A percentile compares a stretch with the other conserved stretches of the same genome.
Evolutionary conservation across 2,329 filamentous ascomycete species (phyloP).

Genomic region (Paracamarosporium sp.): DNA sequence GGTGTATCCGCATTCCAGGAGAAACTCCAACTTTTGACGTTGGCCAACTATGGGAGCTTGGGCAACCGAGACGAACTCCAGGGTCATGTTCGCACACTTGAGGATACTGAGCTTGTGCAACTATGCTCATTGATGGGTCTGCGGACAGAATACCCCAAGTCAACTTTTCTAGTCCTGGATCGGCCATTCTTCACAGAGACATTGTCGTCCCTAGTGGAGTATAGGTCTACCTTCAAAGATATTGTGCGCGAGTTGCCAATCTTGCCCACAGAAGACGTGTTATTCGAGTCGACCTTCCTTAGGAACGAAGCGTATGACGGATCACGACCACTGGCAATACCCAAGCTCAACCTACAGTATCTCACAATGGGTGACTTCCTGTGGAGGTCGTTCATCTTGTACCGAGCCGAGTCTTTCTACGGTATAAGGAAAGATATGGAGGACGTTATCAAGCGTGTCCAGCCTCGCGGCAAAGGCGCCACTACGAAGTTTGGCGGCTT

Average conservation of each 20-base stretch:
- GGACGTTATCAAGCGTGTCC: constrained; percentile 77
- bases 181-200: constrained; percentile 73
- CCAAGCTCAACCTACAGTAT: constrained; percentile 95
- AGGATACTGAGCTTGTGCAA: constrained; percentile 74
- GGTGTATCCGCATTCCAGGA: constrained; percentile 81
- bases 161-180: constrained; percentile 68
- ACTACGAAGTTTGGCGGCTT: constrained; percentile 78
- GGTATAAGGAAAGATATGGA: constrained; percentile 92
- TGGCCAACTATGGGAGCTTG: constrained; percentile 92
- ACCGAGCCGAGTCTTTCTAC: constrained; percentile 91
- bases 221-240: constrained; percentile 83
- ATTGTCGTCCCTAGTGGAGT: constrained; percentile 77
- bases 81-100: constrained; percentile 73
- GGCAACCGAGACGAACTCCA: constrained; percentile 80
- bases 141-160: constrained; percentile 80
- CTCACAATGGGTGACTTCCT: constrained; percentile 93
- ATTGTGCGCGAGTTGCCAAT: constrained; percentile 72
- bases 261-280: constrained; percentile 80
- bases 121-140: constrained; percentile 77
- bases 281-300: constrained; percentile 81
- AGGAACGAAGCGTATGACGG: constrained; percentile 89
- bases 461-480: constrained; percentile 72
- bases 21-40: constrained; percentile 86
- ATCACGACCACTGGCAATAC: constrained; percentile 83
- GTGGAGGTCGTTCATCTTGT: constrained; percentile 91